Evolutionary conservation across 768 basidiomycete species (phyloP), one percentile per base, ranked within the genome.

Genomic region (Russula virescens): DNA sequence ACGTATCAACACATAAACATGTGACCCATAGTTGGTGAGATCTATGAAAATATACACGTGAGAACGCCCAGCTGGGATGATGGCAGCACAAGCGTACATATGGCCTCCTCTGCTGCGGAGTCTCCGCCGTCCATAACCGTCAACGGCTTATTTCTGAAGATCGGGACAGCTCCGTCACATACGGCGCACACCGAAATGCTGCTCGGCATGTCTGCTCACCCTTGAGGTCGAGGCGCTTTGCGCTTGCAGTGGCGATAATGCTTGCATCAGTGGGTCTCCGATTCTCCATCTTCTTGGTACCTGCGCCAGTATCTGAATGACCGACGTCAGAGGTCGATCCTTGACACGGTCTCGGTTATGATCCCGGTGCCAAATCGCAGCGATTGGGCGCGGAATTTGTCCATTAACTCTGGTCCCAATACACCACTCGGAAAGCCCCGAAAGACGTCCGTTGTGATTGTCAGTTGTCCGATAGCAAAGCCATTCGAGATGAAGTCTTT

Each of bases 401-500:
- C 95, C 96, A 98, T 99, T 74, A 99, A 85, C 72, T 98, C 95
- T 11, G 93, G 88, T 40, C 97, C 97, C 66, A 93, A 81, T 50
- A 99, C 93, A 40, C 97, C 97, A 13, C 84, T 79, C 0, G 96
- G 96, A 78, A 98, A 99, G 43, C 96, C 96, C 26, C 96, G 96
- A 75, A 94, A 98, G 58, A 95, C 92, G 75, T 98, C 96, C 25
- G 94, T 98, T 3, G 96, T 98, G 0, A 95, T 98, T 10, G 96
- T 98, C 68, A 98, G 85, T 76, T 99, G 96, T 48, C 97, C 97
- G 55, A 95, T 91, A 34, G 96, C 95, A 73, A 98, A 96, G 21
- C 97, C 97, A 71, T 98, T 98, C 34, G 97, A 96, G 85, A 98
- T 89, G 79, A 98, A 97, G 23, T 96, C 96, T 77, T 99, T 96